A percentile compares a stretch with the other conserved stretches of the same genome.
Evolutionary conservation across 2,329 filamentous ascomycete species (phyloP).

Genomic region (Colletotrichum horii): DNA sequence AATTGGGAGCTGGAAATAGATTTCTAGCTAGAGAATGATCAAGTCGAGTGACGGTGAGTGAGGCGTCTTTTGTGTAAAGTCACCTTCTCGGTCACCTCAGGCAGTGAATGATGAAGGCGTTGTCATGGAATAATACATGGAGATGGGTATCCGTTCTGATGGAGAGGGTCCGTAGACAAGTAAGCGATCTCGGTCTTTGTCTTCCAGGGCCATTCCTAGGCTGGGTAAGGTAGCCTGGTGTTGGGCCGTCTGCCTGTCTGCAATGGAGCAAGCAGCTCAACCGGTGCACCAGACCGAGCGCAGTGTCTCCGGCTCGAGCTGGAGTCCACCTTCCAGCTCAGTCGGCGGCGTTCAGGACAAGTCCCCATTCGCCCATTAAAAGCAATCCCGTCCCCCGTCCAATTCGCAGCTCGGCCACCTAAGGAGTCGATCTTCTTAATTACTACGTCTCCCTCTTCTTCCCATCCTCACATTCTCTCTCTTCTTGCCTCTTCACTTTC

Average conservation of each 20-base stretch:
- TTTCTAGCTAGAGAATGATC: background rate
- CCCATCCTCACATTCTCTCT: background rate
- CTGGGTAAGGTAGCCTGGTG: background rate
- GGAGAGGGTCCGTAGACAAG: background rate
- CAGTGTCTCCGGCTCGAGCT: conserved; percentile 15
- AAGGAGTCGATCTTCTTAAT: conserved; percentile 15
- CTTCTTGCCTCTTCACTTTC: background rate
- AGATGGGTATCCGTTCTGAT: background rate
- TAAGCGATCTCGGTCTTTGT: background rate
- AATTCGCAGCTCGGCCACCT: conserved; percentile 12
- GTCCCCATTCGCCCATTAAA: conserved; percentile 22
- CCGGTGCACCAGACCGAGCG: conserved; percentile 1
- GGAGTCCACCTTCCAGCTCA: conserved; percentile 10
- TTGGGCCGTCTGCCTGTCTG: background rate
- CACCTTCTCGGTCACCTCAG: background rate
- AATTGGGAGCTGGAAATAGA: background rate
- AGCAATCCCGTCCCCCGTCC: conserved; percentile 19
- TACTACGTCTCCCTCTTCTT: conserved; percentile 1
- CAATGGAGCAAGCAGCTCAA: background rate
- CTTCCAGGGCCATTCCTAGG: background rate
- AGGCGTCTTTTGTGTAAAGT: background rate
- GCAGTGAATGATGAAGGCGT: background rate
- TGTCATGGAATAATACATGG: background rate
- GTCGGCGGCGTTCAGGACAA: background rate
- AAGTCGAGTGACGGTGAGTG: background rate